phyloP scores from a whole-genome alignment of 805 yeast genomes.

The Barnettozyma pratensis region DNA sequence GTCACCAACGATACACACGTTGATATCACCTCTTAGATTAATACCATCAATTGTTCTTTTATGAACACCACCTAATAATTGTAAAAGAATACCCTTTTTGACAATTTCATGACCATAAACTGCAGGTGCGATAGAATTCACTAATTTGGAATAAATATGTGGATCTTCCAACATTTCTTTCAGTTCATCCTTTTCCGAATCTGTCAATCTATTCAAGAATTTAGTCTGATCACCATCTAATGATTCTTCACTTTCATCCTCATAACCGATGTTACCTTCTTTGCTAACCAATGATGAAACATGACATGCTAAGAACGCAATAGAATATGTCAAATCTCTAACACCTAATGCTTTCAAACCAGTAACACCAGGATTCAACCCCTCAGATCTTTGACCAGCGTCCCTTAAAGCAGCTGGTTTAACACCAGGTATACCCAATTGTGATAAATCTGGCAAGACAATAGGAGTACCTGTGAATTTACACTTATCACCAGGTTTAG shows the following conservation, averaged over 20 bases:
- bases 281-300: conserved; percentile 57
- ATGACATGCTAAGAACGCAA: conserved; percentile 90
- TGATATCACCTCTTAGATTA: conserved; percentile 92
- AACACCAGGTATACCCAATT: conserved; percentile 91
- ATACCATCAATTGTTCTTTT: conserved; percentile 92
- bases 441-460: conserved; percentile 91
- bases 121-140: conserved; percentile 88
- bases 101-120: conserved; percentile 94
- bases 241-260: conserved; percentile 34
- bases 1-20: conserved; percentile 94
- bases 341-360: conserved; percentile 85
- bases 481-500: conserved; percentile 96
- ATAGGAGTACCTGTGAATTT: conserved; percentile 91
- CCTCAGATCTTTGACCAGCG: conserved; percentile 48
- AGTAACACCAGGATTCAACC: conserved; percentile 77
- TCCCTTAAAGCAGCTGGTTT: conserved; percentile 81
- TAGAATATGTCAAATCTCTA: conserved; percentile 85
- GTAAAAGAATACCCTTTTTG: conserved; percentile 86
- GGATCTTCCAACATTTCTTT: conserved; percentile 88
- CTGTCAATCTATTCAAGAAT: conserved; percentile 71
- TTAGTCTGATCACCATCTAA: conserved; percentile 69
- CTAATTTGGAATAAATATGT: conserved; percentile 77
- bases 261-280: conserved; percentile 32
- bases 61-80: conserved; percentile 93
- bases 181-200: conserved; percentile 78